Percentiles rank a stretch among this genome's conserved stretches.
Evolutionary conservation across 768 basidiomycete genomes (phyloP).

Genomic region (Xanthoconium stramineum): DNA sequence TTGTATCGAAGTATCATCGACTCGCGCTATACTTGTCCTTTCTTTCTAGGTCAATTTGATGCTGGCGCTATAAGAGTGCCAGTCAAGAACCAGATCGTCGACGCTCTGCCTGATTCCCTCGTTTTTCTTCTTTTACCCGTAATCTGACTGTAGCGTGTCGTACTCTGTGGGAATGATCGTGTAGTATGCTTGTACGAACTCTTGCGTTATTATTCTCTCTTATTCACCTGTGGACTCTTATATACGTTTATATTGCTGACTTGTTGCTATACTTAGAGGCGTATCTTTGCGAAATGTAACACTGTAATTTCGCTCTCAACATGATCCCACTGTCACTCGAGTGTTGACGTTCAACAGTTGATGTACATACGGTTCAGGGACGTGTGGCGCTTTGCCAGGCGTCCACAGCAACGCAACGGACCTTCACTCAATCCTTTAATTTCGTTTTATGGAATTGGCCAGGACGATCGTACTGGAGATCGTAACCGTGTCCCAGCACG

Average conservation of each 20-base stretch:
- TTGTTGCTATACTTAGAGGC: too few relatives aligned
- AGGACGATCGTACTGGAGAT: neutral
- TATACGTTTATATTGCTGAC: too few relatives aligned
- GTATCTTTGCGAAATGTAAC: too few relatives aligned
- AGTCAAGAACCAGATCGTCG: neutral
- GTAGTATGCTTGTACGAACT: neutral
- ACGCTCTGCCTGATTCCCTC: neutral
- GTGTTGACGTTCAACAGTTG: too few relatives aligned
- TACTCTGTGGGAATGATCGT: neutral
- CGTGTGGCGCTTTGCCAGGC: too few relatives aligned
- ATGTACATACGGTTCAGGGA: too few relatives aligned
- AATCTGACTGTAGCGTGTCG: neutral
- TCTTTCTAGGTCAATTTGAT: neutral
- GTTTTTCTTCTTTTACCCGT: neutral
- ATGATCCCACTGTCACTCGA: too few relatives aligned
- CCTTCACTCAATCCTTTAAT: too few relatives aligned
- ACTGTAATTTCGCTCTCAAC: too few relatives aligned
- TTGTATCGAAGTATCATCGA: neutral
- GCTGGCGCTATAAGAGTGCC: neutral
- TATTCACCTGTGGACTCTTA: too few relatives aligned
- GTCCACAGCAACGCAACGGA: too few relatives aligned
- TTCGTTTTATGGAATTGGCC: conserved; percentile 3
- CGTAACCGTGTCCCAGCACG: neutral
- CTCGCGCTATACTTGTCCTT: neutral
- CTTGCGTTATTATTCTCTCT: too few relatives aligned